Base-by-base conservation (phyloP, 257 asterid genomes). In the Oldenlandia corymbosa region DNA sequence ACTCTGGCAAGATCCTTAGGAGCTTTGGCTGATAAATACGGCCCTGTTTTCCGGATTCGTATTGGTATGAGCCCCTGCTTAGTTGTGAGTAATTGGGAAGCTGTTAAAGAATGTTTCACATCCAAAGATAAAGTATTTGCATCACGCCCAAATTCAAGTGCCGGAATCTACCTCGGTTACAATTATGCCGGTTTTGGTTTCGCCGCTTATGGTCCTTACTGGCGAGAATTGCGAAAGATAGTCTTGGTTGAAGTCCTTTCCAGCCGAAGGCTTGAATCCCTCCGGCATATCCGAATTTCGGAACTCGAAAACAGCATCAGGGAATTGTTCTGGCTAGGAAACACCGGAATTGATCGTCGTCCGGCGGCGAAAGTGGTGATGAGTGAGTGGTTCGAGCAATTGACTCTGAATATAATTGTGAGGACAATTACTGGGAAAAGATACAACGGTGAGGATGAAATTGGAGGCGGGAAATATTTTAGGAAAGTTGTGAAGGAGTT, bases 71-170 rank as follows among this genome's bases (percentile, higher is more conserved):
- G 63, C 58, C 67, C 43, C 10, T 65, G 57, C 39, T 56, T 82
- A 6, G 77, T 80, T 10, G 55, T 80, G 27, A 78, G 80, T 75
- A 82, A 68, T 47, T 76, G 80, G 58, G 86, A 85, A 75, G 75
- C 83, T n/a, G 86, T 78, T 8, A 76, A 68, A 49, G 85, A 85
- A 7, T 78, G 83, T 68, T 83, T 85, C 75, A 82, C 92, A 18
- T 69, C 76, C 31, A 76, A 80, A 51, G 92, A 85, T 41, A 80
- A 51, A 52, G 68, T 52, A 51, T 53, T 80, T 5, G 73, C 81
- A 3, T 60, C 71, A 0, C 72, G 88, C 68, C 88, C 94, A 0
- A 43, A 7, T 9, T 62, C 84, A 4, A 58, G 28, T 10, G 72
- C 72, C 5, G 87, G 81, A 6, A 51, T 28, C 23, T 66, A 76